Conservation (phyloP, 495 filamentous ascomycete genomes). For the Lophiostoma macrostomum region DNA sequence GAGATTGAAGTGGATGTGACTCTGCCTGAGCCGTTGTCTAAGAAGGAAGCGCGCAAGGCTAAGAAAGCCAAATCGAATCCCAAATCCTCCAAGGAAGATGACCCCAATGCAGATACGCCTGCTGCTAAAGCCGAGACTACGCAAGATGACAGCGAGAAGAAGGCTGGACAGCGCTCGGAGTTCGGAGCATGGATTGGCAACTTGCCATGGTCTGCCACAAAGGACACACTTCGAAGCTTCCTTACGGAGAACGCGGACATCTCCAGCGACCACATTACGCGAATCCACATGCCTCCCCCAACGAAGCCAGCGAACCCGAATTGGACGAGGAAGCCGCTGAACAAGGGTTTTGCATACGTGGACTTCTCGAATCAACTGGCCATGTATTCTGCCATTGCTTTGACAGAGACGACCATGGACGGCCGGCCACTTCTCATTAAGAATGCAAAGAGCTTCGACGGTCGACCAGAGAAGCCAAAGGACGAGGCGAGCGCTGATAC, state of each 20-base stretch:
- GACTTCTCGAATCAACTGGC: conserved; percentile 73
- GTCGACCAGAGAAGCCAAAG: conserved; percentile 60
- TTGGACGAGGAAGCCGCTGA: conserved; percentile 53
- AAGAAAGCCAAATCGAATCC: conserved; percentile 49
- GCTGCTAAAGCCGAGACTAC: too few relatives aligned
- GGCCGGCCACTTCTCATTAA: conserved; percentile 88
- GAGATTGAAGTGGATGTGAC: conserved; percentile 84
- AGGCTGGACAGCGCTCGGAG: conserved; percentile 59
- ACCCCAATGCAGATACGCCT: conserved; percentile 9
- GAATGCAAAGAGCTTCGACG: conserved; percentile 79
- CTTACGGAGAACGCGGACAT: conserved; percentile 68
- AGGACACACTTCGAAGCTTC: conserved; percentile 69
- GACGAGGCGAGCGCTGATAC: conserved; percentile 48
- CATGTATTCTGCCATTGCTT: conserved; percentile 66
- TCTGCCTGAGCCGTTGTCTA: conserved; percentile 87
- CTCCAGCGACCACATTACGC: conserved; percentile 66
- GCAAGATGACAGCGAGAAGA: conserved; percentile 39
- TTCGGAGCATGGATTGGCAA: conserved; percentile 96
- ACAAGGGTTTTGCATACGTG: conserved; percentile 94
- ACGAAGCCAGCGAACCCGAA: conserved; percentile 33
- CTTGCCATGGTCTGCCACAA: conserved; percentile 73
- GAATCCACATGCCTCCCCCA: conserved; percentile 70
- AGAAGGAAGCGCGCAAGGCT: conserved; percentile 55
- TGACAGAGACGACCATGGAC: conserved; percentile 73
- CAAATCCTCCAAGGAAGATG: conserved; percentile 3